Base-by-base conservation (phyloP, 176 grass and related monocot genomes). In the Ampelocalamus luodianensis region DNA sequence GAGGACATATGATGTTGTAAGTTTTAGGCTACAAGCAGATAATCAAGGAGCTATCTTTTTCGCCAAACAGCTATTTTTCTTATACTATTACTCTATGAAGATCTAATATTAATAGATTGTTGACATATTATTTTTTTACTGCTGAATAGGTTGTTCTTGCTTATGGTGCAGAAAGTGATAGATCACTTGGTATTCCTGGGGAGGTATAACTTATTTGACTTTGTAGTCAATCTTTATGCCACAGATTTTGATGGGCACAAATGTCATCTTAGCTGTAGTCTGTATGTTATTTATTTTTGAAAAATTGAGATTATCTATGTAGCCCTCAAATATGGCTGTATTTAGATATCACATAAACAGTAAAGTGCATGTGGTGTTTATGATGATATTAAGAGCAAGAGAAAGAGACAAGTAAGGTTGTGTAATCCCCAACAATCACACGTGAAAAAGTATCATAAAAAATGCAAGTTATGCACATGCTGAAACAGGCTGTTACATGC, bases 91-190 rank as follows among this genome's bases (percentile, higher is more conserved):
- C 4, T 76, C 23, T 44, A 10, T 42, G 3, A 18, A 23, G 2
- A 71, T 66, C 4, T 29, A 71, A 22, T 63, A 51, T 71, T 51
- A 32, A 60, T 64, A 77, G 74, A 37, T 20, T 34, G 27, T 54
- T 72, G 56, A 49, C 17, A 49, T 72, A 8, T 0, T 65, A 72
- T 22, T 56, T 56, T 55, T 90, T 77, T 78, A 77, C 48, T 83
- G 6, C 24, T 83, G 61, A 66, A 82, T 83, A 98, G 91, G 91
- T 95, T 63, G 93, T 98, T 76, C 93, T 98, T 92, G 91, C 96
- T 90, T 98, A 98, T 89, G 93, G 93, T 87, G 93, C 96, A 56
- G 93, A 98, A 90, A 94, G 93, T 83, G 96, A 94, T 73, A 88
- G 91, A 81, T 95, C 87, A 88, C 78, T 98, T 83, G 89, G 81